A percentile compares a stretch with the other conserved stretches of the same genome.
Evolutionary conservation across 208 protist genomes (phyloP).

Genomic region (Acanthamoeba culbertsoni): DNA sequence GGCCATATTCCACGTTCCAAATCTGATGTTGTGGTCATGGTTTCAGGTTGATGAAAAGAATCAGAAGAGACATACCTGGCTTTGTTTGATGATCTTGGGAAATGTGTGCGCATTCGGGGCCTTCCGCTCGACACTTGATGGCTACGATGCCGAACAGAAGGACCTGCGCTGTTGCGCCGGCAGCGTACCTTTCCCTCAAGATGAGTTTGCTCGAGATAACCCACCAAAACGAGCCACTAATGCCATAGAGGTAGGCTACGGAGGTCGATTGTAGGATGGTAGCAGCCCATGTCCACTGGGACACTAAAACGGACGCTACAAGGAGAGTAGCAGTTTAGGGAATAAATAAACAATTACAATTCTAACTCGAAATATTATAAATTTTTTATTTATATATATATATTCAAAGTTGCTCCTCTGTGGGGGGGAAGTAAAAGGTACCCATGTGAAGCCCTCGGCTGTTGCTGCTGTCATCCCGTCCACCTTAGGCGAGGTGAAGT

Average conservation of each 20-base stretch:
- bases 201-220: neutral
- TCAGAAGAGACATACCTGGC: slow-evolving; percentile 57
- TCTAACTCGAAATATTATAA: neutral
- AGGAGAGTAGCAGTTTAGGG: neutral
- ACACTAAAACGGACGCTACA: slow-evolving; percentile 68
- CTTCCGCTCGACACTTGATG: slow-evolving; percentile 70
- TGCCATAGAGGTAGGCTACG: slow-evolving; percentile 74
- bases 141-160: slow-evolving; percentile 69
- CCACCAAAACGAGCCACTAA: slow-evolving; percentile 76
- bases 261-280: slow-evolving; percentile 76
- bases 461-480: neutral
- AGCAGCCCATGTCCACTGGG: slow-evolving; percentile 79
- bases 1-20: neutral
- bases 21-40: neutral
- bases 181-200: slow-evolving; percentile 71
- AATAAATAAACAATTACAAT: neutral
- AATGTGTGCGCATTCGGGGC: slow-evolving; percentile 74
- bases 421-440: neutral
- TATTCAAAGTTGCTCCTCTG: neutral
- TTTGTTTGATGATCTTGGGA: slow-evolving; percentile 71
- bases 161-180: slow-evolving; percentile 69
- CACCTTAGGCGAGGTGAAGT: slow-evolving; percentile 47
- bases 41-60: neutral
- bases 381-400: neutral
- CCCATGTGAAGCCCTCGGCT: slow-evolving; percentile 68